Conservation (phyloP, 495 filamentous ascomycete species). For the Haplographium delicatum region DNA sequence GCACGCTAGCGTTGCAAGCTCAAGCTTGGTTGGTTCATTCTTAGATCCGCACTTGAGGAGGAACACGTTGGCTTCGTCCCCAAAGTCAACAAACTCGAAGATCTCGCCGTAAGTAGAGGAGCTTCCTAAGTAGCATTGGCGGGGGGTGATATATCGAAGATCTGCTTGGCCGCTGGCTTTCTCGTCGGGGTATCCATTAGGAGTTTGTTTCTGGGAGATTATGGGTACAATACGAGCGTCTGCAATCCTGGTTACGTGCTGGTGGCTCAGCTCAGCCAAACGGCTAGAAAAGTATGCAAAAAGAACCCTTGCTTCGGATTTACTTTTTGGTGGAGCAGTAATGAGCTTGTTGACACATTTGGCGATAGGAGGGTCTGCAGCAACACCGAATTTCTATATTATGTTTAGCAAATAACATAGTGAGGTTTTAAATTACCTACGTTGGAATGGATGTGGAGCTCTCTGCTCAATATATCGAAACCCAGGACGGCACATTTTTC, state of each 20-base stretch:
- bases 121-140: slow-evolving; percentile 68
- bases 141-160: slow-evolving; percentile 54
- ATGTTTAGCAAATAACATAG: too few relatives aligned
- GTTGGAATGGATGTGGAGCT: slow-evolving; percentile 66
- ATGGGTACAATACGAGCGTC: slow-evolving; percentile 69
- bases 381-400: slow-evolving; percentile 72
- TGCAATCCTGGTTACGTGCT: slow-evolving; percentile 52
- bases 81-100: slow-evolving; percentile 96
- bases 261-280: slow-evolving; percentile 58
- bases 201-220: slow-evolving; percentile 28
- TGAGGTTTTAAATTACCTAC: neutral
- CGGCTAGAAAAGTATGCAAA: slow-evolving; percentile 82
- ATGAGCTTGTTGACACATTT: slow-evolving; percentile 68
- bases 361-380: slow-evolving; percentile 66
- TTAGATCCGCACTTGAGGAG: slow-evolving; percentile 83
- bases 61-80: slow-evolving; percentile 79
- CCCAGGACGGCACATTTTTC: slow-evolving; percentile 69
- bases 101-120: slow-evolving; percentile 76
- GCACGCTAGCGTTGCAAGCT: slow-evolving; percentile 75
- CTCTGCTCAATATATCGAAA: slow-evolving; percentile 66
- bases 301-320: slow-evolving; percentile 56
- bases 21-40: slow-evolving; percentile 76
- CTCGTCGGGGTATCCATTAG: slow-evolving; percentile 20
- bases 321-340: slow-evolving; percentile 60
- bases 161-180: slow-evolving; percentile 21